Percentiles rank a stretch among this genome's conserved stretches.
phyloP scores from a whole-genome alignment of 129 eudicot species.

The Smallanthus sonchifolius region DNA sequence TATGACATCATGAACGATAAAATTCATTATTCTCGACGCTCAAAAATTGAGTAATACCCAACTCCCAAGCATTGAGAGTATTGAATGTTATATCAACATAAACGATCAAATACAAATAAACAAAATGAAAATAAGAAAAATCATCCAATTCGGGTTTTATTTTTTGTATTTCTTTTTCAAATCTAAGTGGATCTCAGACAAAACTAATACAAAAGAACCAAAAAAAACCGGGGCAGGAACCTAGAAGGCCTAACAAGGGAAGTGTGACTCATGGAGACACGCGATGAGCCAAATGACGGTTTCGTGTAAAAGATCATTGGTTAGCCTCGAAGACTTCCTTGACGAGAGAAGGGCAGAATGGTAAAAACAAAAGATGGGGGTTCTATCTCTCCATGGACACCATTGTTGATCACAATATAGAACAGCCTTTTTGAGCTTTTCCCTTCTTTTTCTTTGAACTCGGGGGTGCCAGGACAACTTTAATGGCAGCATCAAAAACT shows the following conservation, averaged over 20 bases:
- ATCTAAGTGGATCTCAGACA: slow-evolving; percentile 11
- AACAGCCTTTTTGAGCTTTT: slow-evolving; percentile 49
- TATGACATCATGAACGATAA: slow-evolving; percentile 20
- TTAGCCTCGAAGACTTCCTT: slow-evolving; percentile 16
- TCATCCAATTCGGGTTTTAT: slow-evolving; percentile 16
- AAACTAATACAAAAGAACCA: slow-evolving; percentile 27
- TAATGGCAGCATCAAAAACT: slow-evolving; percentile 52
- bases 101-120: slow-evolving; percentile 9
- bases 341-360: slow-evolving; percentile 24
- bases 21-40: neutral
- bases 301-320: neutral
- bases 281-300: slow-evolving; percentile 7
- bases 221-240: slow-evolving; percentile 18
- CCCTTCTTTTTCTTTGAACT: slow-evolving; percentile 54
- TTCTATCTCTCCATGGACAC: slow-evolving; percentile 8
- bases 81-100: neutral
- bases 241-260: slow-evolving; percentile 18
- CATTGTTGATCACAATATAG: slow-evolving; percentile 40
- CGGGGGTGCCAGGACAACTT: slow-evolving; percentile 50
- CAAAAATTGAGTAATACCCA: neutral
- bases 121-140: slow-evolving; percentile 17
- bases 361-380: slow-evolving; percentile 13
- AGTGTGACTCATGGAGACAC: slow-evolving; percentile 3
- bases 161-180: slow-evolving; percentile 18
- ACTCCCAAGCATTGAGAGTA: neutral